Percentiles rank a stretch among this genome's conserved stretches.
Evolutionary conservation across 2,329 filamentous ascomycete genomes (phyloP).

Genomic region (Ceratocystiopsis brevicomis): DNA sequence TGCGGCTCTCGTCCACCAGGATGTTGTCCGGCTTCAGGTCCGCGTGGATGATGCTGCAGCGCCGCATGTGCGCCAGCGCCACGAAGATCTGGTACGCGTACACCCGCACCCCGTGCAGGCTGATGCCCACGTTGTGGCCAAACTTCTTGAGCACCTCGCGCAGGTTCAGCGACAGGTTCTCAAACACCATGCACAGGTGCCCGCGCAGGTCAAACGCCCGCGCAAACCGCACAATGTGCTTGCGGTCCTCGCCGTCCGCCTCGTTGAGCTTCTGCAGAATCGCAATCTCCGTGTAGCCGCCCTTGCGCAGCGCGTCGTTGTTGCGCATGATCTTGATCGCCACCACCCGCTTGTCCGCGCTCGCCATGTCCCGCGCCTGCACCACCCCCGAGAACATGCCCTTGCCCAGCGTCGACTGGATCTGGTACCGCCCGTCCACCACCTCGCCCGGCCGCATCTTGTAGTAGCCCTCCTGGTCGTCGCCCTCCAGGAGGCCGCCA

Average conservation of each 20-base stretch:
- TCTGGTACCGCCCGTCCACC: conserved; percentile 72
- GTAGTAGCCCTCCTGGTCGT: conserved; percentile 91
- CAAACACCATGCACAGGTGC: conserved; percentile 92
- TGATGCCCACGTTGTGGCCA: conserved; percentile 83
- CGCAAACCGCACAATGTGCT: conserved; percentile 77
- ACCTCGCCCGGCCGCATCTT: conserved; percentile 85
- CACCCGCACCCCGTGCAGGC: conserved; percentile 64
- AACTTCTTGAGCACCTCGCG: conserved; percentile 92
- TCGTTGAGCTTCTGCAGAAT: conserved; percentile 77
- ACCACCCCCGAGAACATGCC: conserved; percentile 97
- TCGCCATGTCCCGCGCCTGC: conserved; percentile 60
- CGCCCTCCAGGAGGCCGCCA: conserved; percentile 72
- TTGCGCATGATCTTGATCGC: conserved; percentile 97
- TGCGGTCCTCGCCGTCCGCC: conserved; percentile 72
- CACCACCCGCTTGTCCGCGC: conserved; percentile 49
- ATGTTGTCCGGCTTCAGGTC: conserved; percentile 98
- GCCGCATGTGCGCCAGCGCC: conserved; percentile 69
- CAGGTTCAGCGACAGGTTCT: conserved; percentile 82
- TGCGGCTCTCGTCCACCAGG: conserved; percentile 68
- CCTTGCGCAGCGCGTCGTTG: conserved; percentile 82
- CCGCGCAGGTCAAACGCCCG: conserved; percentile 84
- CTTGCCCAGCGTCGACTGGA: conserved; percentile 72
- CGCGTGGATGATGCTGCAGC: conserved; percentile 84
- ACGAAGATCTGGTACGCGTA: conserved; percentile 93
- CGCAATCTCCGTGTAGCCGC: conserved; percentile 83